Percentiles rank a stretch among this genome's conserved stretches.
These are phyloP conservation scores for Bocquillonia castaneifolia DNA, from an alignment of 441 rosid species.

Conservation along the genomic window DNA sequence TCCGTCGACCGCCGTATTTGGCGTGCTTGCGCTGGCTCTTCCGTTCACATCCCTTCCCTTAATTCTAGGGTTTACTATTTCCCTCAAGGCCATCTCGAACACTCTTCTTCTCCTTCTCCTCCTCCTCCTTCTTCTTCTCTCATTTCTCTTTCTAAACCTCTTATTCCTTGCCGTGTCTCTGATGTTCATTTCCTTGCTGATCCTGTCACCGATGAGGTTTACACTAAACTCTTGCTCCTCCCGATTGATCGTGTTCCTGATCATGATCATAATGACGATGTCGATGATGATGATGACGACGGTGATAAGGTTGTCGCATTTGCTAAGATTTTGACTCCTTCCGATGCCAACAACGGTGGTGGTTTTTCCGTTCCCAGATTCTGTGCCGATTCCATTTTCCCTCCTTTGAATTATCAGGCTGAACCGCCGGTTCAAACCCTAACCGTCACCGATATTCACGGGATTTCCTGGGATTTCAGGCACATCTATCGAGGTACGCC, in stretches of 20 bases:
- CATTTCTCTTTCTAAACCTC: constrained; percentile 27
- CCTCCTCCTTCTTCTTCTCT: constrained; percentile 19
- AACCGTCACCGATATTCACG: constrained; percentile 62
- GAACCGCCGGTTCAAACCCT: constrained; percentile 83
- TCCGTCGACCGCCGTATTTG: constrained; percentile 57
- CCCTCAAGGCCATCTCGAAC: constrained; percentile 79
- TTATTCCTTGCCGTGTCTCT: constrained; percentile 46
- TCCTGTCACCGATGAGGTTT: constrained; percentile 71
- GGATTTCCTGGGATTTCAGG: constrained; percentile 62
- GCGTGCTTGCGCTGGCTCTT: constrained; percentile 73
- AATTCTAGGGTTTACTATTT: constrained; percentile 76
- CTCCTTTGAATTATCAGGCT: constrained; percentile 53
- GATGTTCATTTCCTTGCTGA: constrained; percentile 60
- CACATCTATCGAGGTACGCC: constrained; percentile 90
- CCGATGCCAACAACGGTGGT: constrained; percentile 92
- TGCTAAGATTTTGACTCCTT: constrained; percentile 69
- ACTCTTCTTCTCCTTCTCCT: constrained; percentile 26
- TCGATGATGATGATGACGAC: not conserved
- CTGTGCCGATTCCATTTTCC: constrained; percentile 79
- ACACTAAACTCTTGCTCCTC: constrained; percentile 40
- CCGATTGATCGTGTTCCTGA: constrained; percentile 37
- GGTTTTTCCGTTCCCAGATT: constrained; percentile 89
- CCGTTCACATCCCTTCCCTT: constrained; percentile 50
- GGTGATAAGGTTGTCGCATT: constrained; percentile 38
- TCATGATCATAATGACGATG: constrained; percentile 13